These are phyloP conservation scores for Escovopsis sp. DNA, from an alignment of 2,329 filamentous ascomycete genomes.

Conservation along the genomic window DNA sequence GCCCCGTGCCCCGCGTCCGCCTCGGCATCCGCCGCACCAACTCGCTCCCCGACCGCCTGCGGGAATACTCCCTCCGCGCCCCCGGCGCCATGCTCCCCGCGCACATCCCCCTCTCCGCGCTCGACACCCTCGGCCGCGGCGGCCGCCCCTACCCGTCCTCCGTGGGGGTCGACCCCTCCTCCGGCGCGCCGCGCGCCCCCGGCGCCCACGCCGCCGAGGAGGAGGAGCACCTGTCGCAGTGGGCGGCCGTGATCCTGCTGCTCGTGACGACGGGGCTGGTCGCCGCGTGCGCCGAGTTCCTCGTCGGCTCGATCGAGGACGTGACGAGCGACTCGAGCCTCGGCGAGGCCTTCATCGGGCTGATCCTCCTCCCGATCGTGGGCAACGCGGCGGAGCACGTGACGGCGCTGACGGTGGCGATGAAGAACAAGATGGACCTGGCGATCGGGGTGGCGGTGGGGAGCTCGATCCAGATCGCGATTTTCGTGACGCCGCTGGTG, in stretches of 20 bases:
- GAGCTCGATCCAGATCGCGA: constrained; percentile 55
- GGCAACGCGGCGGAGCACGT: constrained; percentile 62
- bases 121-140: constrained; percentile 16
- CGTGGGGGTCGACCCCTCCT: no score
- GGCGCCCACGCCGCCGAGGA: constrained; percentile 14
- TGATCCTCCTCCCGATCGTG: constrained; percentile 58
- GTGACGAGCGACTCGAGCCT: constrained; percentile 41
- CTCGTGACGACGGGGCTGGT: constrained; percentile 50
- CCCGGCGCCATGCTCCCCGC: constrained; percentile 35
- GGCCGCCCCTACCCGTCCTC: no score
- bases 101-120: constrained; percentile 24
- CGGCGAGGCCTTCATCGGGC: constrained; percentile 52
- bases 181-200: constrained; percentile 1
- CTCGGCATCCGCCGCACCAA: constrained; percentile 58
- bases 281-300: constrained; percentile 53
- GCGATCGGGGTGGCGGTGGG: constrained; percentile 59
- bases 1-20: constrained; percentile 39
- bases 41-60: constrained; percentile 56
- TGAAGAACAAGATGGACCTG: constrained; percentile 64
- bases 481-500: constrained; percentile 55
- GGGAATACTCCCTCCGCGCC: constrained; percentile 25
- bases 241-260: constrained; percentile 43
- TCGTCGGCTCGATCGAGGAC: constrained; percentile 51
- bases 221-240: constrained; percentile 35
- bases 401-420: constrained; percentile 53